These are phyloP conservation scores for Sporisorium reilianum DNA, from an alignment of 1,284 basidiomycete genomes.

Conservation along the genomic window DNA sequence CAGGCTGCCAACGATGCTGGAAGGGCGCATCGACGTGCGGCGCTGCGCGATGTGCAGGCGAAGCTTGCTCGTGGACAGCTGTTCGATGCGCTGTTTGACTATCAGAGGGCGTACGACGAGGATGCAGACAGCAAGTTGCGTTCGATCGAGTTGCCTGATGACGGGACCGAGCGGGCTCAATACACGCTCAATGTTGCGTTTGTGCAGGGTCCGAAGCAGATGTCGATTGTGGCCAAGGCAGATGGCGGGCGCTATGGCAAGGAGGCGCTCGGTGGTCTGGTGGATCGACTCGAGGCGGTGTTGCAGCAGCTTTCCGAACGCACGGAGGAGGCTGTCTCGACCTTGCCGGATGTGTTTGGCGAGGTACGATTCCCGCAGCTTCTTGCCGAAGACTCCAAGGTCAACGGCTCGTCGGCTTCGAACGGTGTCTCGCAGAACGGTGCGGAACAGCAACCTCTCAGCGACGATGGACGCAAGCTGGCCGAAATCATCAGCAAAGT, in stretches of 20 bases:
- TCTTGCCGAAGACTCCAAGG: constrained; percentile 1
- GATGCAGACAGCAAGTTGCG: constrained; percentile 10
- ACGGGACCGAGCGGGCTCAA: constrained; percentile 35
- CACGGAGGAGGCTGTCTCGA: constrained; percentile 17
- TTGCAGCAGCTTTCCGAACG: constrained; percentile 21
- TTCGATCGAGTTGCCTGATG: constrained; percentile 11
- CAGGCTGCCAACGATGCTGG: constrained; percentile 55
- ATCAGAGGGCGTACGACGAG: constrained; percentile 42
- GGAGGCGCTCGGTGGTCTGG: constrained; percentile 17
- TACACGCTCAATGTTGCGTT: constrained; percentile 63
- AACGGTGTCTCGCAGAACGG: constrained; percentile 5
- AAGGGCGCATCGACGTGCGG: constrained; percentile 54
- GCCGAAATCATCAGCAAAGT: constrained; percentile 43
- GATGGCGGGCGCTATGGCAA: constrained; percentile 28
- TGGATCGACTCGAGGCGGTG: constrained; percentile 37
- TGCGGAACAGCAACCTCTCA: constrained; percentile 12
- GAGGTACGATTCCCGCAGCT: constrained; percentile 16
- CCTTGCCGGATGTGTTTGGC: constrained; percentile 13
- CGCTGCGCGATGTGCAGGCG: constrained; percentile 54
- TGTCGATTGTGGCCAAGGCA: constrained; percentile 53
- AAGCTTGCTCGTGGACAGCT: constrained; percentile 37
- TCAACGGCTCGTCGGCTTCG: not conserved
- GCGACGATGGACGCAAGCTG: constrained; percentile 36
- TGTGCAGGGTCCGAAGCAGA: constrained; percentile 32
- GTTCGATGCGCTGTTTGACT: constrained; percentile 64